Evolutionary conservation across 306 rosid genomes (phyloP).

Genomic region (Vicia villosa): DNA sequence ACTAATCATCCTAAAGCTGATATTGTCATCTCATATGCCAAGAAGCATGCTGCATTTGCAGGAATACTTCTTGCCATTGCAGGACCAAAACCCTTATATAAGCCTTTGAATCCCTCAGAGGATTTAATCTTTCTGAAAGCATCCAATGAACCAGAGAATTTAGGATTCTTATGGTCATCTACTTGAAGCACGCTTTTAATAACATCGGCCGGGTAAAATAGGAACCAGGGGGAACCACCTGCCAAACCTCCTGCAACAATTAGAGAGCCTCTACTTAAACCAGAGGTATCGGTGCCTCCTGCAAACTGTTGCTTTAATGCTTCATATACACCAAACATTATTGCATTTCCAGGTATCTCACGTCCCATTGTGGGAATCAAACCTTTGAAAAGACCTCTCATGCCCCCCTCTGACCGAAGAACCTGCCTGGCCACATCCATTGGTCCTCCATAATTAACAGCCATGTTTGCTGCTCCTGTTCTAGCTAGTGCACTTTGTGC

Average conservation of each 20-base stretch:
- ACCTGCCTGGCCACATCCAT: constrained; percentile 89
- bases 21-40: constrained; percentile 89
- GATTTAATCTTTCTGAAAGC: constrained; percentile 76
- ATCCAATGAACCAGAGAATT: constrained; percentile 74
- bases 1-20: constrained; percentile 82
- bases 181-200: constrained; percentile 90
- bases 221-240: constrained; percentile 74
- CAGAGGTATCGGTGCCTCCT: constrained; percentile 81
- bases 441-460: constrained; percentile 89
- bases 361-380: constrained; percentile 87
- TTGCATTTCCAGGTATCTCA: constrained; percentile 93
- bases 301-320: constrained; percentile 70
- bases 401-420: constrained; percentile 83
- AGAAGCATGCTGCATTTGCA: constrained; percentile 98
- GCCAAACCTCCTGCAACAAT: constrained; percentile 90
- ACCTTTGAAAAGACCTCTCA: constrained; percentile 85
- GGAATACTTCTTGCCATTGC: constrained; percentile 92
- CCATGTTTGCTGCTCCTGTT: constrained; percentile 53
- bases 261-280: constrained; percentile 79
- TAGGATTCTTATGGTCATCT: constrained; percentile 84
- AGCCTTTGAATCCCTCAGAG: constrained; percentile 77
- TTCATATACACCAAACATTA: constrained; percentile 90
- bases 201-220: constrained; percentile 89
- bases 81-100: constrained; percentile 95
- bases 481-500: constrained; percentile 87